Evolutionary conservation across 2,329 filamentous ascomycete species (phyloP).

Genomic region (Epichloe amarillans): DNA sequence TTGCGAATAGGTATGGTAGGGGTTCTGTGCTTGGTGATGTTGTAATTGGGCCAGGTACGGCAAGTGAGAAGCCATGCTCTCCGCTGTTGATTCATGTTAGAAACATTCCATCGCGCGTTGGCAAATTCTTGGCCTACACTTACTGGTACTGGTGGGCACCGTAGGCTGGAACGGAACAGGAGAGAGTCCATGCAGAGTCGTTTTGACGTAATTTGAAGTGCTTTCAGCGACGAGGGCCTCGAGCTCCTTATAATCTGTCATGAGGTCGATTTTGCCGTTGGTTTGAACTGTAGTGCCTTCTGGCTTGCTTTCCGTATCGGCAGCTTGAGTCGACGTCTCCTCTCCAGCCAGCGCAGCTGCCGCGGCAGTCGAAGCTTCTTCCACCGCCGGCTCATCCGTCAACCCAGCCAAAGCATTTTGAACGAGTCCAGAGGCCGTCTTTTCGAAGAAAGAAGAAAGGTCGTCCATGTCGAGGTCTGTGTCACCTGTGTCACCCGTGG

Average conservation of each 20-base stretch:
- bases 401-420: slow-evolving; percentile 26
- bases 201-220: slow-evolving; percentile 31
- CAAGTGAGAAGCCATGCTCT: slow-evolving; percentile 22
- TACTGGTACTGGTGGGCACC: slow-evolving; percentile 26
- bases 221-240: slow-evolving; percentile 31
- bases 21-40: slow-evolving; percentile 23
- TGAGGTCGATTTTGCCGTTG: slow-evolving; percentile 19
- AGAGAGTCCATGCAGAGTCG: slow-evolving; percentile 28
- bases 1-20: slow-evolving; percentile 22
- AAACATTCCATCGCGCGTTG: neutral
- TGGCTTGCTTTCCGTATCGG: slow-evolving; percentile 15
- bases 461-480: slow-evolving; percentile 26
- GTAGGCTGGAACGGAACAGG: slow-evolving; percentile 29
- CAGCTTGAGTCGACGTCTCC: slow-evolving; percentile 11
- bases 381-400: slow-evolving; percentile 14
- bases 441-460: slow-evolving; percentile 29
- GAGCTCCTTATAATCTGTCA: slow-evolving; percentile 29
- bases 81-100: slow-evolving; percentile 11
- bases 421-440: slow-evolving; percentile 27
- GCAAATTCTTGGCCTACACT: slow-evolving; percentile 16
- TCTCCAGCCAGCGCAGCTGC: slow-evolving; percentile 10
- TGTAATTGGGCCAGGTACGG: slow-evolving; percentile 25
- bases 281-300: slow-evolving; percentile 13
- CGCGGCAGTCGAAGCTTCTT: slow-evolving; percentile 4
- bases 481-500: slow-evolving; percentile 16